Conservation (phyloP, 2,329 filamentous ascomycete species). For the Huntiella savannae region DNA sequence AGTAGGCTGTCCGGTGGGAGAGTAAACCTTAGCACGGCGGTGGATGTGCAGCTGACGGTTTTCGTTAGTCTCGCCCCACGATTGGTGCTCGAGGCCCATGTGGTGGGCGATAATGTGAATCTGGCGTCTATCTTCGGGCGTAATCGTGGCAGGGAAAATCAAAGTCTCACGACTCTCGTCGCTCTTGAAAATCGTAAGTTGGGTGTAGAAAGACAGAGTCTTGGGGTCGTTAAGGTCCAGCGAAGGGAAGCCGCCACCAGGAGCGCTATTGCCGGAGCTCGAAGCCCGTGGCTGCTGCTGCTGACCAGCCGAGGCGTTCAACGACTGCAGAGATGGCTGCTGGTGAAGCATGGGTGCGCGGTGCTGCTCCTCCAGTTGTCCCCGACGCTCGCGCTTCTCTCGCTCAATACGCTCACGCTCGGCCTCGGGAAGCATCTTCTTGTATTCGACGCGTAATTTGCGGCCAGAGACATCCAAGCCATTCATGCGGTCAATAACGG, state of each 20-base stretch:
- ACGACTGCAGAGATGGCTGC: conserved; percentile 70
- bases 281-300: neutral
- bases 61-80: conserved; percentile 61
- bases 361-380: conserved; percentile 94
- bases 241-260: neutral
- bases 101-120: conserved; percentile 92
- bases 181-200: conserved; percentile 75
- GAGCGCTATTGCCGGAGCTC: conserved; percentile 2
- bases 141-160: conserved; percentile 63
- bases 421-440: conserved; percentile 94
- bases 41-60: conserved; percentile 81
- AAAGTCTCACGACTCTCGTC: conserved; percentile 59
- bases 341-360: conserved; percentile 59
- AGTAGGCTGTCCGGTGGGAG: conserved; percentile 33
- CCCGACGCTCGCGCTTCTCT: conserved; percentile 88
- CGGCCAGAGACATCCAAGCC: conserved; percentile 88
- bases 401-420: conserved; percentile 91
- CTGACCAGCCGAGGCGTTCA: conserved; percentile 21
- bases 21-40: conserved; percentile 39
- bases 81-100: conserved; percentile 80
- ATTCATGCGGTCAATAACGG: conserved; percentile 86
- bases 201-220: conserved; percentile 74
- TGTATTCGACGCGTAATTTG: conserved; percentile 92
- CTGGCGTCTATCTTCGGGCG: conserved; percentile 68
- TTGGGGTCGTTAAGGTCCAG: conserved; percentile 73